phyloP scores from a whole-genome alignment of 31 red algal genomes.

The Odonthalia washingtoniensis region DNA sequence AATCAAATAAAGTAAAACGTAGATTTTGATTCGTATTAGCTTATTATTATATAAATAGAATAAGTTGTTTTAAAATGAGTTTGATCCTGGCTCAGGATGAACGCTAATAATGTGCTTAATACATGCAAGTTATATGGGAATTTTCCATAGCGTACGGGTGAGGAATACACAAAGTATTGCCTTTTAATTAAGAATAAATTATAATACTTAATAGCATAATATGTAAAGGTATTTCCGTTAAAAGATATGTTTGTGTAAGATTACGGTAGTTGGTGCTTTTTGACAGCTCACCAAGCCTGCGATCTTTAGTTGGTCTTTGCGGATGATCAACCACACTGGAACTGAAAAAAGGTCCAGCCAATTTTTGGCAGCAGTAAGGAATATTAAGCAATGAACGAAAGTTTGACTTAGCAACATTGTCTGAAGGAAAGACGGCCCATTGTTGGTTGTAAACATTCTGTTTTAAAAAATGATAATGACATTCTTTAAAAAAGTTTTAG shows the following conservation, averaged over 20 bases:
- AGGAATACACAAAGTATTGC: constrained; percentile 3
- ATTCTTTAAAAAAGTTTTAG: neutral
- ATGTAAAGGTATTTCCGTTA: neutral
- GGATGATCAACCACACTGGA: neutral
- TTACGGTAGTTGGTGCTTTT: neutral
- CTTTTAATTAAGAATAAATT: neutral
- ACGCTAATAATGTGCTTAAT: neutral
- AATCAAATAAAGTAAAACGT: too few relatives aligned
- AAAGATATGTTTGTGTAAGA: neutral
- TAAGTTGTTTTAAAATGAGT: too few relatives aligned
- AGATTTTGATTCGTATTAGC: too few relatives aligned
- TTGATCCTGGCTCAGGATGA: constrained; percentile 26
- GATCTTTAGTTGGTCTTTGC: neutral
- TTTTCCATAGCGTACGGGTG: constrained; percentile 18
- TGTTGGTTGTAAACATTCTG: constrained; percentile 33
- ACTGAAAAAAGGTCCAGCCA: neutral
- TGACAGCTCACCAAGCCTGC: too few relatives aligned
- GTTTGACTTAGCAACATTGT: neutral
- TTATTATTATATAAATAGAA: too few relatives aligned
- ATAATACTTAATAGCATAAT: too few relatives aligned
- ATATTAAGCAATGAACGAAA: constrained; percentile 28
- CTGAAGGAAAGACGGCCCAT: too few relatives aligned
- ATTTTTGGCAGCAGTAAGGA: constrained; percentile 30
- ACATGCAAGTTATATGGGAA: neutral
- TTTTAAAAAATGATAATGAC: constrained; percentile 9